Conservation (phyloP, 805 yeast species). For the Zygotorulaspora chibaensis region DNA sequence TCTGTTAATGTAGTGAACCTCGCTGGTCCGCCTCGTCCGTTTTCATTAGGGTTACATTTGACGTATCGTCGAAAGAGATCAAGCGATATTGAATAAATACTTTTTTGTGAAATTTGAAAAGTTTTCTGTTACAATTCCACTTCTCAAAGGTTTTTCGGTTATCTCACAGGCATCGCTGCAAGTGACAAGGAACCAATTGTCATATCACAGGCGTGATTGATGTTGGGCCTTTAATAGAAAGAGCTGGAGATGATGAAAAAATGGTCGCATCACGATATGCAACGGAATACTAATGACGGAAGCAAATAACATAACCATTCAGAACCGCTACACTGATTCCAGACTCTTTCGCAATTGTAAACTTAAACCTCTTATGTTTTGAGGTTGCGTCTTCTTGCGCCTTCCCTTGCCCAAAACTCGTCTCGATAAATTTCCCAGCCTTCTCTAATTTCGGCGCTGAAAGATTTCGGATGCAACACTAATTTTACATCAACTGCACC, state of each 20-base stretch:
- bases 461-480: conserved; percentile 74
- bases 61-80: too few relatives aligned
- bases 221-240: background rate
- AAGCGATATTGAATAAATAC: too few relatives aligned
- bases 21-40: too few relatives aligned
- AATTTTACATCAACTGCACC: conserved; percentile 79
- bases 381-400: conserved; percentile 50
- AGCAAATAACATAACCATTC: conserved; percentile 14
- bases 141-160: too few relatives aligned
- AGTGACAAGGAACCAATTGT: background rate
- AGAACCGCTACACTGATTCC: conserved; percentile 23
- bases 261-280: conserved; percentile 9
- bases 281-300: conserved; percentile 9
- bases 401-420: conserved; percentile 89
- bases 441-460: conserved; percentile 77
- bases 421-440: conserved; percentile 93
- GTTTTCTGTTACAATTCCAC: too few relatives aligned
- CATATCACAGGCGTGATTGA: background rate
- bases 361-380: background rate
- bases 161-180: too few relatives aligned
- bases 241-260: conserved; percentile 12
- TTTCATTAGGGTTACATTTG: too few relatives aligned
- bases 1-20: too few relatives aligned
- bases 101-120: too few relatives aligned
- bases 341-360: too few relatives aligned